Base-by-base conservation (phyloP, 1,284 basidiomycete species). In the Apiotrichum sp. region DNA sequence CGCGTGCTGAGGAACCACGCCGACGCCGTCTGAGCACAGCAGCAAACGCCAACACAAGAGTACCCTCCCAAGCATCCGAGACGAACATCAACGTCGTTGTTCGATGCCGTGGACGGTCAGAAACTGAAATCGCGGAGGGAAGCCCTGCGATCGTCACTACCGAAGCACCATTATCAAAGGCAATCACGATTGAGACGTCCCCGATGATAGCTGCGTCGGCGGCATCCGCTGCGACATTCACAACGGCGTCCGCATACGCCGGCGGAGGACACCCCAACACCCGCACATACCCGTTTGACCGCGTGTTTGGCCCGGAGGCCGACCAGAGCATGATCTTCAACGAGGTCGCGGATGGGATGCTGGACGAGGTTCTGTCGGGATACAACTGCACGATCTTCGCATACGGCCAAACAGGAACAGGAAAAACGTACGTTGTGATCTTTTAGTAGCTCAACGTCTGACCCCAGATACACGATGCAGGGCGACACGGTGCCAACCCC, bases 341-440 rank as follows among this genome's bases (percentile, higher is more conserved):
- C 61, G 89, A 97, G 58, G 93, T 98, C 39, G 95, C 96, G 39
- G 84, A 83, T 58, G 90, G 89, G 1, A 89, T 98, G 82, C 80
- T 99, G 47, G 86, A 92, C 48, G 90, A 99, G 73, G 93, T 98
- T 40, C 77, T 98, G 49, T 80, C 84, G 69, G 96, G 96, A 3
- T 99, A 97, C 79, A 98, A 98, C 70, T 98, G 96, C 71, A 98
- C 96, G 0, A 81, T 98, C 38, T 98, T 98, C 78, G 95, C 95
- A 3, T 99, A 99, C 71, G 96, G 96, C 3, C 96, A 98, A 75
- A 99, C 96, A 0, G 96, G 96, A 4, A 98, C 96, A 0, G 96
- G 96, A 14, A 99, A 99, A 79, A 98, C 96, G 87, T 96, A 69
- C 69, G 88, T 80, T 39, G 40, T 50, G 34, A 36, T n/a, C n/a